Base-by-base conservation (phyloP, 495 filamentous ascomycete genomes). In the Letharia columbiana region DNA sequence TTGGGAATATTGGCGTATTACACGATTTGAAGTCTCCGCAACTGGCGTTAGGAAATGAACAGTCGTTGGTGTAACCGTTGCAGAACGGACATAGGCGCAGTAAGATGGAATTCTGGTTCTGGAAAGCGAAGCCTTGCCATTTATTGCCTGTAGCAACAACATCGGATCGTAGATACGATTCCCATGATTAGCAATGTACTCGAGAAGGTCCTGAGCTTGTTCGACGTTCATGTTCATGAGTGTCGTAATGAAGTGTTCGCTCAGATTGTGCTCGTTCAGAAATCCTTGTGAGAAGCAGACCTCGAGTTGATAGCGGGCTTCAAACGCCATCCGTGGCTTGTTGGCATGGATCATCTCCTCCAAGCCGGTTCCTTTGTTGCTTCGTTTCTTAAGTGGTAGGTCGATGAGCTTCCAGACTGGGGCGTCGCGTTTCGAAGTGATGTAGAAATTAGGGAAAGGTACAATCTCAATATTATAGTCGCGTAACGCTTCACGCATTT, bases 261-360 rank as follows among this genome's bases (percentile, higher is more conserved):
- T 81, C 62, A 96, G 81, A 61, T 86, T 89, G 72, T 87, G 83
- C 74, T 96, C 92, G 61, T 87, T 88, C n/a, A 98, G 76, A n/a
- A 82, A 77, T 1, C 86, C 85, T 31, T 89, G 82, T 0, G 92
- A 96, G 12, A 98, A 81, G 72, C 93, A 97, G 0, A 91, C 92
- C 74, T 98, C 92, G 0, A 98, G 82, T 74, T 96, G 93, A 71
- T 98, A 98, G 12, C 90, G 85, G 3, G 93, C 84, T 1, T 84
- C 73, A 59, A 92, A 97, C 0, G 85, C 78, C 6, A 98, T 79
- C 33, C 47, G 52, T 54, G 52, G 57, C 73, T 71, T 66, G 60
- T 74, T 67, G 71, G 80, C 62, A 67, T 77, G 66, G 62, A 77
- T 31, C 71, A 69, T 58, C 72, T 79, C 41, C 66, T 63, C 63